A percentile compares a stretch with the other conserved stretches of the same genome.
Evolutionary conservation across 768 basidiomycete species (phyloP).

Genomic region (Rhodotorula graminis): DNA sequence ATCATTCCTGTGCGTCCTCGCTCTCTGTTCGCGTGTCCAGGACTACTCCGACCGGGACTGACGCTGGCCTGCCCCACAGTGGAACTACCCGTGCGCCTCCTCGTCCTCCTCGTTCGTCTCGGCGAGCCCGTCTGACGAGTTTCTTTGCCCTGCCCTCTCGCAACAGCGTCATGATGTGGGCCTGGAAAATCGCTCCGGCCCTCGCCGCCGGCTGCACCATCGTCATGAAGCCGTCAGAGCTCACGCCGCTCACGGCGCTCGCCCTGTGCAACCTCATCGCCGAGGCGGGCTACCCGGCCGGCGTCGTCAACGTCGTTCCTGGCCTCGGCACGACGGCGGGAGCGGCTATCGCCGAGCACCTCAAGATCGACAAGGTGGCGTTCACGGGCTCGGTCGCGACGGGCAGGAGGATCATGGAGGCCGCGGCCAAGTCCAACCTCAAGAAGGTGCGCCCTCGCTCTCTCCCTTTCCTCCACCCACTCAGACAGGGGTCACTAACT

Average conservation of each 20-base stretch:
- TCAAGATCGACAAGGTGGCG: conserved; percentile 65
- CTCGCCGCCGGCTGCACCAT: conserved; percentile 85
- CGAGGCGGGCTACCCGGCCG: conserved; percentile 86
- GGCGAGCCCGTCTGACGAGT: conserved; percentile 24
- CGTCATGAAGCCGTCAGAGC: conserved; percentile 79
- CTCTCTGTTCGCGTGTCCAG: conserved; percentile 23
- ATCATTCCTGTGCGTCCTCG: conserved; percentile 47
- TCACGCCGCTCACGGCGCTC: conserved; percentile 28
- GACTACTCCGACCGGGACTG: background rate
- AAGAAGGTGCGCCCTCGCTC: conserved; percentile 62
- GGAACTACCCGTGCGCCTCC: background rate
- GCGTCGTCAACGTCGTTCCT: conserved; percentile 75
- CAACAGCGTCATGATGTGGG: conserved; percentile 41
- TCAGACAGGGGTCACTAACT: too few relatives aligned
- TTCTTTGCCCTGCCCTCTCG: too few relatives aligned
- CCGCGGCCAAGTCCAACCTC: conserved; percentile 85
- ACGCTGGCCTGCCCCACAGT: background rate
- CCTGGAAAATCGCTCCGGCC: conserved; percentile 89
- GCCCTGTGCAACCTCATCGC: conserved; percentile 64
- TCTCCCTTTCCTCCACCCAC: background rate
- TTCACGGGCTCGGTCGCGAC: conserved; percentile 89
- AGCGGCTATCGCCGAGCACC: conserved; percentile 73
- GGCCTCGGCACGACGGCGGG: conserved; percentile 70
- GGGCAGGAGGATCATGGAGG: conserved; percentile 83
- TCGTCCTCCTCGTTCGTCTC: background rate